Evolutionary conservation across 176 grass and related monocot genomes (phyloP), one percentile per base, ranked within the genome.

Genomic region (Oryza meridionalis): DNA sequence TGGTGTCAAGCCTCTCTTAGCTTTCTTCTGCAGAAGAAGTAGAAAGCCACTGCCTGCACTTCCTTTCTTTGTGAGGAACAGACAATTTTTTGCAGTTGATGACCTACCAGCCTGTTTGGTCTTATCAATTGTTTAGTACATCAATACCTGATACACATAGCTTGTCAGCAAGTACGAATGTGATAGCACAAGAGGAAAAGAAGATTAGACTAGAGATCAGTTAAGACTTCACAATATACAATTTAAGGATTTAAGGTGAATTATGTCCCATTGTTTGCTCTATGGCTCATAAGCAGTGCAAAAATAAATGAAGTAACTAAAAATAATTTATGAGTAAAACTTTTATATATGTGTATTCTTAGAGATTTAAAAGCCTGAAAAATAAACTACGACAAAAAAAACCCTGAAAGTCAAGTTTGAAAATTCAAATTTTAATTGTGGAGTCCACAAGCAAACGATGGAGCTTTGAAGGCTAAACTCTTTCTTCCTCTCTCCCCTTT

Each of bases 31-130:
- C 44, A 67, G 53, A 15, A 77, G 33, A 64, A 35, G 19, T 14
- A 38, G 55, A 82, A 90, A 86, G 83, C n/a, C 67, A 82, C 63
- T 21, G 58, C 17, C 1, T 59, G 58, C 26, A 45, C 66, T 66
- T 72, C 70, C 16, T 67, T 64, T 85, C 78, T 66, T 72, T 31
- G 44, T 65, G 72, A 65, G 38, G 69, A 50, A 55, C 51, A 64
- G 10, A 53, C 35, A 53, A 70, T 50, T 14, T 14, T 78, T 33
- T 76, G 62, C 32, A 31, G 65, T 22, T 51, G 61, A 58, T 81
- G 70, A 27, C 70, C 61, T 75, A 45, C 77, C 22, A 33, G 51
- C 65, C 33, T 53, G 72, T 81, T 46, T 63, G 64, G 77, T 42
- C 49, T 8, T 55, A 65, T 71, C 51, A 45, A 19, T 67, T 81